These are phyloP conservation scores for Punica granatum DNA, from an alignment of 345 rosid species.

Conservation along the genomic window DNA sequence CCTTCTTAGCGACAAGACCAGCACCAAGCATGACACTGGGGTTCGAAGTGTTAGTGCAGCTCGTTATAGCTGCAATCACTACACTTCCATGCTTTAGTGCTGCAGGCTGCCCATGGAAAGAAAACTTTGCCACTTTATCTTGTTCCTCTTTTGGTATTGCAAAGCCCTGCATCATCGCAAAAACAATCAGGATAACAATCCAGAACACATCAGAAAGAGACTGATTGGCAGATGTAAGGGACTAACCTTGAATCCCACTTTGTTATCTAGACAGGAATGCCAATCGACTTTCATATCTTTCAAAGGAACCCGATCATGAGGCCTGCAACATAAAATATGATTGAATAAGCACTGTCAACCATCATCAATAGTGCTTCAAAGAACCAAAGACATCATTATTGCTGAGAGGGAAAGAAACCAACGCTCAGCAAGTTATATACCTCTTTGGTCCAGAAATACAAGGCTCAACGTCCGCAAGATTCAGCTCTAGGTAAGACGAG, in stretches of 20 bases:
- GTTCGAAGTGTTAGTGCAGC: constrained; percentile 98
- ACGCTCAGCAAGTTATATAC: constrained; percentile 27
- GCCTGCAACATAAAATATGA: constrained; percentile 37
- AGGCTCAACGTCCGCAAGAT: constrained; percentile 79
- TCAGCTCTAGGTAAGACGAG: constrained; percentile 75
- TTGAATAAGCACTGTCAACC: not conserved
- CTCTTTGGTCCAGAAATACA: constrained; percentile 97
- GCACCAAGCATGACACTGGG: constrained; percentile 99
- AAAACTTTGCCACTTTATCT: constrained; percentile 63
- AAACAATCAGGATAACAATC: constrained; percentile 3
- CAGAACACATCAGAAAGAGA: not conserved
- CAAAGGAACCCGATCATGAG: constrained; percentile 92
- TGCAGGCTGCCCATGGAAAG: constrained; percentile 80
- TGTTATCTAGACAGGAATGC: constrained; percentile 85
- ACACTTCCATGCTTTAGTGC: constrained; percentile 97
- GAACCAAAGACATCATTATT: not conserved
- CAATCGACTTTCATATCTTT: constrained; percentile 98
- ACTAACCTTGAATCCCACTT: constrained; percentile 90
- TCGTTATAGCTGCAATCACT: constrained; percentile 97
- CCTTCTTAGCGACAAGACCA: constrained; percentile 96
- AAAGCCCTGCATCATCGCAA: constrained; percentile 51
- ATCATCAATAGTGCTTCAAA: not conserved
- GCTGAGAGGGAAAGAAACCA: not conserved
- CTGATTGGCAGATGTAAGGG: not conserved
- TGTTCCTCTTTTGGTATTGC: constrained; percentile 87